These are phyloP conservation scores for Cyberlindnera bimundalis DNA, from an alignment of 805 yeast genomes.

Conservation along the genomic window DNA sequence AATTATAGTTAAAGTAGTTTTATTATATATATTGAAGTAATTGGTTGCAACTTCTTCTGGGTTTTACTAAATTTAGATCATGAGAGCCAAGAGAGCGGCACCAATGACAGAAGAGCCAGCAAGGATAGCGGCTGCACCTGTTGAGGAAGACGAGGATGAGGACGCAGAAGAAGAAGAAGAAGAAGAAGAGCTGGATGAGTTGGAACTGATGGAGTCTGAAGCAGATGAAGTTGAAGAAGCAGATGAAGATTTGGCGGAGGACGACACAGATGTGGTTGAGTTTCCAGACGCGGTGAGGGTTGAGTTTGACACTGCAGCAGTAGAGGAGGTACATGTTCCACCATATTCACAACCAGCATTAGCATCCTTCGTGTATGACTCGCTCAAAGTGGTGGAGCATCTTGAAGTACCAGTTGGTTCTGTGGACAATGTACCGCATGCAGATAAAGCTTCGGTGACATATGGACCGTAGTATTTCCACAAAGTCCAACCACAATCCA, in stretches of 20 bases:
- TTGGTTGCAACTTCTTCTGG: no score
- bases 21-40: no score
- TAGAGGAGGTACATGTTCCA: slow-evolving; percentile 15
- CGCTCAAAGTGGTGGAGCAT: slow-evolving; percentile 26
- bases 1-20: no score
- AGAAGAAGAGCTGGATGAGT: neutral
- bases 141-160: neutral
- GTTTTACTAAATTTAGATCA: slow-evolving; percentile 4
- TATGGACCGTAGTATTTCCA: slow-evolving; percentile 35
- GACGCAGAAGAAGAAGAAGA: slow-evolving; percentile 6
- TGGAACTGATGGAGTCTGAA: neutral
- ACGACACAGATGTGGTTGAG: no score
- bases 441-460: slow-evolving; percentile 30
- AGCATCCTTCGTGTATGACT: slow-evolving; percentile 19
- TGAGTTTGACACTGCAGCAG: slow-evolving; percentile 5
- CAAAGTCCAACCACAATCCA: slow-evolving; percentile 40
- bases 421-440: slow-evolving; percentile 29
- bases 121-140: slow-evolving; percentile 13
- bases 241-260: no score
- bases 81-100: slow-evolving; percentile 12
- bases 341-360: slow-evolving; percentile 18
- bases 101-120: slow-evolving; percentile 17
- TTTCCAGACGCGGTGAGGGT: neutral
- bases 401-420: slow-evolving; percentile 36
- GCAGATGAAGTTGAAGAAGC: slow-evolving; percentile 10